A percentile compares a stretch with the other conserved stretches of the same genome.
phyloP scores from a whole-genome alignment of 2,329 filamentous ascomycete genomes.

The Ophiosphaerella herpotricha region DNA sequence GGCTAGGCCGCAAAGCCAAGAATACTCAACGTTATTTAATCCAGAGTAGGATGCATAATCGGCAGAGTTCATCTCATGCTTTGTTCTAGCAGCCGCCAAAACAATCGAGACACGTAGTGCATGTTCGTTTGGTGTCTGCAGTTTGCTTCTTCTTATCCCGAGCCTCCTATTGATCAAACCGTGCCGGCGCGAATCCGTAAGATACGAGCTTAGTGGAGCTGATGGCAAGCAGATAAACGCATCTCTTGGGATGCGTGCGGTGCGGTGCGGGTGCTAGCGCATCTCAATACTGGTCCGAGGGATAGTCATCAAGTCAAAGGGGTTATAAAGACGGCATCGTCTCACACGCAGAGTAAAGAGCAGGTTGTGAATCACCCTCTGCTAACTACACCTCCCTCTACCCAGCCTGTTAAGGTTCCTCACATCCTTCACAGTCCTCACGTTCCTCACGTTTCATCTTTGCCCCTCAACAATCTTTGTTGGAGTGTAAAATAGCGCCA shows the following conservation, averaged over 20 bases:
- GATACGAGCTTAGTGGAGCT: conserved; percentile 6
- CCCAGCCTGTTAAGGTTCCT: no score
- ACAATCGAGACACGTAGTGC: conserved; percentile 20
- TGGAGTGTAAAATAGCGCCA: no score
- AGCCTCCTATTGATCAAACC: conserved; percentile 1
- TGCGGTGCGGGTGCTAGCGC: not conserved
- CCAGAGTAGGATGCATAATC: conserved; percentile 11
- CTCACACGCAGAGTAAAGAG: no score
- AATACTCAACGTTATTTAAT: conserved; percentile 13
- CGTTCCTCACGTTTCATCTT: no score
- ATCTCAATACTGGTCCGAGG: not conserved
- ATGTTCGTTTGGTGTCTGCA: conserved; percentile 11
- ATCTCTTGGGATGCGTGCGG: not conserved
- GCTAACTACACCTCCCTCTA: no score
- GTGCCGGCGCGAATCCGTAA: not conserved
- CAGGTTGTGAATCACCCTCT: no score
- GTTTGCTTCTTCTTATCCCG: conserved; percentile 2
- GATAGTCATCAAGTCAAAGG: no score
- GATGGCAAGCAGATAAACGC: conserved; percentile 18
- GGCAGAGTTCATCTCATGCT: conserved; percentile 13
- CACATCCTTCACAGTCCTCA: no score
- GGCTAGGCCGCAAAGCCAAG: conserved; percentile 7
- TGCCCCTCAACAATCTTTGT: no score
- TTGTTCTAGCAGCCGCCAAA: conserved; percentile 14
- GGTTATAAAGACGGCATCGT: no score